Evolutionary conservation across 305 asterid species (phyloP).

Genomic region (Rubia occidens): DNA sequence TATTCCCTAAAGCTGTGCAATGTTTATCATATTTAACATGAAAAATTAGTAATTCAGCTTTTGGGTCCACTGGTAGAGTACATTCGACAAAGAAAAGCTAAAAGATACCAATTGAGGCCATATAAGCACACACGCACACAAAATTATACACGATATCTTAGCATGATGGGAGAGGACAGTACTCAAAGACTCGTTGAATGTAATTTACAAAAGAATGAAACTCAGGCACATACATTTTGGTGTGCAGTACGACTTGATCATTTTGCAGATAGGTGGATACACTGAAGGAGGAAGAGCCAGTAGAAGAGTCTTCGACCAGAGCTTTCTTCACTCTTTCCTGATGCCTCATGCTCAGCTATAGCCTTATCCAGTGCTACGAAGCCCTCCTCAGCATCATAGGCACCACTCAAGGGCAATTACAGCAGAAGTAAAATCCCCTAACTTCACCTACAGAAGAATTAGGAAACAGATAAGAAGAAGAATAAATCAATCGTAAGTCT

Average conservation of each 20-base stretch:
- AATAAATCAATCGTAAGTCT: no score
- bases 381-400: constrained; percentile 84
- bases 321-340: constrained; percentile 57
- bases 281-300: constrained; percentile 98
- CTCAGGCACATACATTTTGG: constrained; percentile 46
- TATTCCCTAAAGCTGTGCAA: neutral
- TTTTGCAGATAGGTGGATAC: constrained; percentile 87
- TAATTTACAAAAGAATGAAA: neutral
- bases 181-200: neutral
- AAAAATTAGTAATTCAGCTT: neutral
- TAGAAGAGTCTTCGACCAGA: constrained; percentile 86
- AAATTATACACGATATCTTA: no score
- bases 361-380: constrained; percentile 68
- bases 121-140: neutral
- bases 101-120: neutral
- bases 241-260: constrained; percentile 69
- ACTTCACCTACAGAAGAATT: no score
- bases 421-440: no score
- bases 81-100: neutral
- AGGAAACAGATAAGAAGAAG: no score
- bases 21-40: neutral
- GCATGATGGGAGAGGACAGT: neutral
- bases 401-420: constrained; percentile 37
- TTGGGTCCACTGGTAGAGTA: neutral
- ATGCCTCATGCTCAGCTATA: constrained; percentile 63